These are phyloP conservation scores for Myrica gale DNA, from an alignment of 306 rosid genomes.

Conservation along the genomic window DNA sequence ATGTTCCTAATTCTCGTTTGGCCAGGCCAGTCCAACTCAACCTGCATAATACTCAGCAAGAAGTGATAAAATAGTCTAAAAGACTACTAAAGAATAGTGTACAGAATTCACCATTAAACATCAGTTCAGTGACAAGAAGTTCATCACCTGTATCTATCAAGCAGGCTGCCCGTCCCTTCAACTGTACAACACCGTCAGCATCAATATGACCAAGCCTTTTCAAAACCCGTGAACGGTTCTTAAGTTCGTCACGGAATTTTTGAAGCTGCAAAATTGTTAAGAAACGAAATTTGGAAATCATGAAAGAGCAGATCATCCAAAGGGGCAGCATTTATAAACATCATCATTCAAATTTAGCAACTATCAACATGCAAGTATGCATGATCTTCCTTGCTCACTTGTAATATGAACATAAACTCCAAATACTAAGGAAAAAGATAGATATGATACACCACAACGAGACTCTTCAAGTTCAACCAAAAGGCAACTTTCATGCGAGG, in stretches of 20 bases:
- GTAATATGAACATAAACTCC: not conserved
- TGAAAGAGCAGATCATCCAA: constrained; percentile 1
- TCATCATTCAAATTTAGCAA: not conserved
- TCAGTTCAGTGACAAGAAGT: constrained; percentile 93
- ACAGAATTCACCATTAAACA: constrained; percentile 82
- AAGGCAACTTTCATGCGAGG: not conserved
- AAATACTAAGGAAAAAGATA: not conserved
- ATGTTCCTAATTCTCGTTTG: constrained; percentile 8
- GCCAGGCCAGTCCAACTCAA: constrained; percentile 2
- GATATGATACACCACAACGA: not conserved
- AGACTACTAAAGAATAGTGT: constrained; percentile 9
- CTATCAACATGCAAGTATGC: constrained; percentile 1
- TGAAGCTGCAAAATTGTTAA: constrained; percentile 55
- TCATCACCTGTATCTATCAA: constrained; percentile 98
- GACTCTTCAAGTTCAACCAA: not conserved
- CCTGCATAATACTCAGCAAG: not conserved
- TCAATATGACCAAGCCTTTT: constrained; percentile 97
- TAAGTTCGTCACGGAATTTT: constrained; percentile 90
- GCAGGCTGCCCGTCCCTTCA: constrained; percentile 98
- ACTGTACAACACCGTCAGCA: constrained; percentile 86
- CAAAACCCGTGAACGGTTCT: constrained; percentile 87
- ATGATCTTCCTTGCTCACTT: not conserved
- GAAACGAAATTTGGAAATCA: not conserved
- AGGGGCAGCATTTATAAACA: not conserved
- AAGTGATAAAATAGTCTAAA: constrained; percentile 13